Percentiles rank a stretch among this genome's conserved stretches.
Evolutionary conservation across 257 asterid species (phyloP).

Genomic region (Voacanga thouarsii): DNA sequence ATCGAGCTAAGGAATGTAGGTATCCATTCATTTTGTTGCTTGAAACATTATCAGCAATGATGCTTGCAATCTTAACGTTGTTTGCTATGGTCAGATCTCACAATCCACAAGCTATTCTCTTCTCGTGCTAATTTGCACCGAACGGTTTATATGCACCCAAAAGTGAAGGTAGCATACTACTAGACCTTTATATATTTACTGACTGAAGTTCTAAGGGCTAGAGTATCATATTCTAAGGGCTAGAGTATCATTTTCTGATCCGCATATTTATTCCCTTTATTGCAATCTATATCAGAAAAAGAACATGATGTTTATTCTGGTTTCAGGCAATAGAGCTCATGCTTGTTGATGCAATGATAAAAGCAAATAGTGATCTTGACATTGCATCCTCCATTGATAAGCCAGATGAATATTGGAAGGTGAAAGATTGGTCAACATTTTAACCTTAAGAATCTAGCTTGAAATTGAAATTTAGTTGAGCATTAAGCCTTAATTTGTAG

Average conservation of each 20-base stretch:
- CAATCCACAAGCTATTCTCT: slow-evolving; percentile 79
- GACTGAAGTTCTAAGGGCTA: too few species aligned
- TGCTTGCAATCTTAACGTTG: not conserved
- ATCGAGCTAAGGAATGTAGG: slow-evolving; percentile 93
- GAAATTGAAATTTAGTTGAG: not conserved
- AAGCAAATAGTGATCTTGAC: slow-evolving; percentile 62
- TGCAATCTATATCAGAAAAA: not conserved
- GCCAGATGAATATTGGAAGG: slow-evolving; percentile 87
- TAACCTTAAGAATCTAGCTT: slow-evolving; percentile 1
- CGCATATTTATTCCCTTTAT: not conserved
- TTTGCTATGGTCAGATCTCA: slow-evolving; percentile 61
- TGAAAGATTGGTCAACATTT: slow-evolving; percentile 19
- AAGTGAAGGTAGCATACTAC: slow-evolving; percentile 32
- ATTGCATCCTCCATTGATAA: slow-evolving; percentile 66
- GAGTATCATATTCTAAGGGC: not conserved
- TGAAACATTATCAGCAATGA: not conserved
- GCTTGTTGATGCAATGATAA: slow-evolving; percentile 77
- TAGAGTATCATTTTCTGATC: not conserved
- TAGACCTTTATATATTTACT: slow-evolving; percentile 51
- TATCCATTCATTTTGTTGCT: slow-evolving; percentile 18
- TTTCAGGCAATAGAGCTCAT: slow-evolving; percentile 81
- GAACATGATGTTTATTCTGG: not conserved
- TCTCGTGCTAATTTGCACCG: slow-evolving; percentile 89
- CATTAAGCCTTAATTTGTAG: slow-evolving; percentile 37
- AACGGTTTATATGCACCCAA: slow-evolving; percentile 62